These are phyloP conservation scores for Lactarius evosmus DNA, from an alignment of 768 basidiomycete species.

Conservation along the genomic window DNA sequence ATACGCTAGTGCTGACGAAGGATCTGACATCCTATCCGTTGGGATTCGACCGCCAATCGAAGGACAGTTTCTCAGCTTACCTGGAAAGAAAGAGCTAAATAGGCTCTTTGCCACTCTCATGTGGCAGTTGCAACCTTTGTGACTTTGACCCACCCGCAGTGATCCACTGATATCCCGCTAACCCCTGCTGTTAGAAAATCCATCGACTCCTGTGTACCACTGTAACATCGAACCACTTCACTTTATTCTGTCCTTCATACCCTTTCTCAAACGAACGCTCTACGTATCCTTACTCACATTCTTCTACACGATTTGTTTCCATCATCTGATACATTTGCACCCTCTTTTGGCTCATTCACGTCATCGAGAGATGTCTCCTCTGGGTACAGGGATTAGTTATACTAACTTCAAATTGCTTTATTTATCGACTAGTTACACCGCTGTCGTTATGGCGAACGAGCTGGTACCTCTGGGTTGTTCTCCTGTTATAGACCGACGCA, in stretches of 20 bases:
- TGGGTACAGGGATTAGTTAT: not conserved
- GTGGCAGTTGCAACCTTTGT: not conserved
- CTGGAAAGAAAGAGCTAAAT: slow-evolving; percentile 11
- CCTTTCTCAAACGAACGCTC: not conserved
- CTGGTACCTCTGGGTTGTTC: slow-evolving; percentile 1
- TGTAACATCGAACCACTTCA: slow-evolving; percentile 13
- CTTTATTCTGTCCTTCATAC: not conserved
- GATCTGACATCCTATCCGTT: slow-evolving; percentile 84
- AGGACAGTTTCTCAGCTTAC: slow-evolving; percentile 18
- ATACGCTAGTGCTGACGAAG: slow-evolving; percentile 78
- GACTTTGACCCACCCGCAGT: not conserved
- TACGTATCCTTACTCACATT: not conserved
- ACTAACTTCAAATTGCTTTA: not conserved
- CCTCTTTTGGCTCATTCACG: slow-evolving; percentile 1
- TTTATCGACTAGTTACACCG: slow-evolving; percentile 10
- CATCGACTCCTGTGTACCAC: slow-evolving; percentile 12
- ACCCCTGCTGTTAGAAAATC: not conserved
- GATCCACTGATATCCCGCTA: not conserved
- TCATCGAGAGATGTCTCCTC: slow-evolving; percentile 6
- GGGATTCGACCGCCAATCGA: slow-evolving; percentile 50
- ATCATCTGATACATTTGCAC: not conserved
- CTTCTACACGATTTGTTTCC: not conserved
- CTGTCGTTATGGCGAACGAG: slow-evolving; percentile 13
- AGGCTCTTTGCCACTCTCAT: not conserved
- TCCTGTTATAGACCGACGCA: not conserved